phyloP scores from a whole-genome alignment of 768 basidiomycete genomes.

The Psilocybe azurescens region DNA sequence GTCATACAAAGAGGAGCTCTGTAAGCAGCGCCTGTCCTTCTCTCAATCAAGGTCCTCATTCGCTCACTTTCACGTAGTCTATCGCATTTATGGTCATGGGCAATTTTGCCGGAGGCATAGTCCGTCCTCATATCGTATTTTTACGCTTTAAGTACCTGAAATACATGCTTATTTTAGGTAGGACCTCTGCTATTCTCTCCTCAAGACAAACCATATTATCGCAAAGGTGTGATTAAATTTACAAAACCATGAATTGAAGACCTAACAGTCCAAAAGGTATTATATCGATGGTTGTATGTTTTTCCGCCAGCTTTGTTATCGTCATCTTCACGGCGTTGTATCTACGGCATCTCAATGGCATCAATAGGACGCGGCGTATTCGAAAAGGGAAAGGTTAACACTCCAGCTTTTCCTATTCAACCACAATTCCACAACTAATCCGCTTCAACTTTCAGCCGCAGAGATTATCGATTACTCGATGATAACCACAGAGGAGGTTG shows the following conservation, averaged over 20 bases:
- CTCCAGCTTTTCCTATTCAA: background rate
- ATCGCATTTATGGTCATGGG: slow-evolving; percentile 19
- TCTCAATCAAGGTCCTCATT: background rate
- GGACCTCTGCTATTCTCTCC: slow-evolving; percentile 20
- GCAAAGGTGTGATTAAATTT: slow-evolving; percentile 6
- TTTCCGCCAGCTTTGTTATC: slow-evolving; percentile 1
- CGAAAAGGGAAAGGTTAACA: slow-evolving; percentile 22
- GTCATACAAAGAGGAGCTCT: slow-evolving; percentile 23
- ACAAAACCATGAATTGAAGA: background rate
- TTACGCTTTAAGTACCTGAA: background rate
- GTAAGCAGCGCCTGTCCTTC: slow-evolving; percentile 1
- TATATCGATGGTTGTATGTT: slow-evolving; percentile 18
- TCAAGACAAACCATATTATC: slow-evolving; percentile 23
- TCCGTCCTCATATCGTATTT: background rate
- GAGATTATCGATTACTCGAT: slow-evolving; percentile 27
- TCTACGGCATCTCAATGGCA: slow-evolving; percentile 17
- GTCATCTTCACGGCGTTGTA: slow-evolving; percentile 15
- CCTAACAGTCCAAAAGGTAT: slow-evolving; percentile 13
- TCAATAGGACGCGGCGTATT: slow-evolving; percentile 20
- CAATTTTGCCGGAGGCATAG: slow-evolving; percentile 12
- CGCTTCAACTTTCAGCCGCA: slow-evolving; percentile 7
- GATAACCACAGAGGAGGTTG: slow-evolving; percentile 15
- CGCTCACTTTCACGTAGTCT: slow-evolving; percentile 4
- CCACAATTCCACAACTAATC: background rate
- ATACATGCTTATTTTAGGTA: background rate